A percentile compares a stretch with the other conserved stretches of the same genome.
Evolutionary conservation across 495 filamentous ascomycete genomes (phyloP).

Genomic region (Xylaria bambusicola): DNA sequence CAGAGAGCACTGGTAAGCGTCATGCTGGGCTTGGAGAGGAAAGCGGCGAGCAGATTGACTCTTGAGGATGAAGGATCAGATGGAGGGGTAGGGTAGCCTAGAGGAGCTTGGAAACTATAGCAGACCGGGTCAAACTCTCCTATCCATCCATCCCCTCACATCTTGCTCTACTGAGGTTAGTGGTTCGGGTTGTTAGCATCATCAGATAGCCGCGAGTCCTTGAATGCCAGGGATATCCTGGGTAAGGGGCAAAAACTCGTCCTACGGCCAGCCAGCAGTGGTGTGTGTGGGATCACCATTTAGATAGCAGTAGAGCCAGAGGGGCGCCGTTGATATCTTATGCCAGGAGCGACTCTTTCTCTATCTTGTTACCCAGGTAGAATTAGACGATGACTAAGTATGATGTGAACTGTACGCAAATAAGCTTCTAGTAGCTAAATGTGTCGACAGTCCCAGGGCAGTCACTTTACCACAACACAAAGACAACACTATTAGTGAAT

Average conservation of each 20-base stretch:
- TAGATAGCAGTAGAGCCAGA: no score
- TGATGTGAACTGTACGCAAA: slow-evolving; percentile 3
- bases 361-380: no score
- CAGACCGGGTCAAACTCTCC: slow-evolving; percentile 1
- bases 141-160: background rate
- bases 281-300: no score
- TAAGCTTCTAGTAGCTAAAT: no score
- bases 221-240: background rate
- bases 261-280: no score
- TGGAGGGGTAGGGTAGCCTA: background rate
- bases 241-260: no score
- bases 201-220: background rate
- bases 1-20: background rate
- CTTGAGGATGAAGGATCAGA: background rate
- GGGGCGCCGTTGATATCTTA: no score
- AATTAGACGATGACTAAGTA: background rate
- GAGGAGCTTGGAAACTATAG: background rate
- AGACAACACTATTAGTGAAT: no score
- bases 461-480: no score
- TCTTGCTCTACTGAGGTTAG: background rate
- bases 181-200: background rate
- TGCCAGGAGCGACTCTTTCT: background rate
- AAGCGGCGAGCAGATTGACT: background rate
- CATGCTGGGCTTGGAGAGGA: background rate
- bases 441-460: no score